phyloP scores from a whole-genome alignment of 2,329 filamentous ascomycete species.

The Colletotrichum musicola region DNA sequence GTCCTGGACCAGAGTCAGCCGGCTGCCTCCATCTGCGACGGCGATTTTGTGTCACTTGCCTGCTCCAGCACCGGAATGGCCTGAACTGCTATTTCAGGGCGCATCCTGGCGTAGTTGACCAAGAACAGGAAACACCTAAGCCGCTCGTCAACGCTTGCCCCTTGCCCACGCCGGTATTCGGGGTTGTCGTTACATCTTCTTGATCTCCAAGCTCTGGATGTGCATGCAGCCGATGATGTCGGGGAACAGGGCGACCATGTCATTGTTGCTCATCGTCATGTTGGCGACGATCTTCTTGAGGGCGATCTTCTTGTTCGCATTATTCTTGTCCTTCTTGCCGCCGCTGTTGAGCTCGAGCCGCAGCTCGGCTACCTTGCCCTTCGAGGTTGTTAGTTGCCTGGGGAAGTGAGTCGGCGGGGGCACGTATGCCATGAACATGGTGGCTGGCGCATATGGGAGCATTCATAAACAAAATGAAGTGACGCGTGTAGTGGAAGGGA shows the following conservation, averaged over 20 bases:
- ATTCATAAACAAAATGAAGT: background rate
- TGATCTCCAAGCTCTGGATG: slow-evolving; percentile 94
- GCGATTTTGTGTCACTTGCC: slow-evolving; percentile 60
- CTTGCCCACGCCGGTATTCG: no score
- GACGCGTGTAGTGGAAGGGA: background rate
- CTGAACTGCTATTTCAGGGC: slow-evolving; percentile 93
- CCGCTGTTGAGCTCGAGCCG: slow-evolving; percentile 93
- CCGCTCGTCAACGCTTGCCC: background rate
- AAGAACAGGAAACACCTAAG: slow-evolving; percentile 95
- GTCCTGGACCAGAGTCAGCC: slow-evolving; percentile 69
- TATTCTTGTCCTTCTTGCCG: slow-evolving; percentile 98
- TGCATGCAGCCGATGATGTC: slow-evolving; percentile 97
- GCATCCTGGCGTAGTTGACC: slow-evolving; percentile 95
- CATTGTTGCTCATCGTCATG: slow-evolving; percentile 99
- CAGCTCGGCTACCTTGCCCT: slow-evolving; percentile 99
- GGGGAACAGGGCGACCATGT: slow-evolving; percentile 97
- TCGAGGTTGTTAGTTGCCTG: slow-evolving; percentile 69
- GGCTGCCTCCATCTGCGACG: background rate
- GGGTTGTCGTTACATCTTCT: slow-evolving; percentile 85
- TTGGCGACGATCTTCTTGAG: slow-evolving; percentile 99
- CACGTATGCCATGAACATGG: slow-evolving; percentile 68
- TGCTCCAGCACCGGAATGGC: slow-evolving; percentile 88
- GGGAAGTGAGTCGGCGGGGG: slow-evolving; percentile 56
- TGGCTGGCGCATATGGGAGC: slow-evolving; percentile 43
- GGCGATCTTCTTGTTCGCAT: slow-evolving; percentile 94